phyloP scores from a whole-genome alignment of 2,329 filamentous ascomycete species.

The Ramularia collo-cygni region DNA sequence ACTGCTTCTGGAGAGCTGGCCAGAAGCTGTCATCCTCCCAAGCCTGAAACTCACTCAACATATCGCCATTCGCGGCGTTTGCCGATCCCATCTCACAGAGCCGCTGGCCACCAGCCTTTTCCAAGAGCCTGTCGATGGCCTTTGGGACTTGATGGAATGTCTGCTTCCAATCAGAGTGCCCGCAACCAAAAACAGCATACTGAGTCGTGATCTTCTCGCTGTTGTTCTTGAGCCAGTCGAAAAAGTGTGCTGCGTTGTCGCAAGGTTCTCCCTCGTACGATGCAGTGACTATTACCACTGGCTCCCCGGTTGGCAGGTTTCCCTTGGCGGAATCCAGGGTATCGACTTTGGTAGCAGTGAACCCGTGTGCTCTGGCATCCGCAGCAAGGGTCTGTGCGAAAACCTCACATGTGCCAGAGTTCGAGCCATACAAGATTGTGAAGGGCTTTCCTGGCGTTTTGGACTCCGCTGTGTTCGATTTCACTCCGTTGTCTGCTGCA shows the following conservation, averaged over 20 bases:
- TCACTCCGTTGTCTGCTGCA: slow-evolving; percentile 2
- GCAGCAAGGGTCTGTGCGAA: slow-evolving; percentile 58
- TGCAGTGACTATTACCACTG: slow-evolving; percentile 60
- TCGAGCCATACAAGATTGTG: slow-evolving; percentile 66
- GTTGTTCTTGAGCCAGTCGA: slow-evolving; percentile 56
- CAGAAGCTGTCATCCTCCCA: slow-evolving; percentile 59
- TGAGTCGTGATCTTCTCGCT: slow-evolving; percentile 48
- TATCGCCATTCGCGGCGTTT: slow-evolving; percentile 57
- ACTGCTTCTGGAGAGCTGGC: slow-evolving; percentile 42
- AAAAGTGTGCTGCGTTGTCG: slow-evolving; percentile 64
- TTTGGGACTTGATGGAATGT: slow-evolving; percentile 65
- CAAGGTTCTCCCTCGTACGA: slow-evolving; percentile 70
- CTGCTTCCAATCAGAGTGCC: slow-evolving; percentile 49
- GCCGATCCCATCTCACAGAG: slow-evolving; percentile 49
- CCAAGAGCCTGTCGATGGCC: slow-evolving; percentile 50
- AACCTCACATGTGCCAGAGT: slow-evolving; percentile 67
- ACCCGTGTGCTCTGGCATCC: slow-evolving; percentile 55
- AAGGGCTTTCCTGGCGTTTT: slow-evolving; percentile 48
- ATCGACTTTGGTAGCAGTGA: slow-evolving; percentile 45
- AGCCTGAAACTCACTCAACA: slow-evolving; percentile 61
- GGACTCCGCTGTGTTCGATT: slow-evolving; percentile 1
- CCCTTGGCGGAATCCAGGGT: slow-evolving; percentile 57
- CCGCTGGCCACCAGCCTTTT: slow-evolving; percentile 42
- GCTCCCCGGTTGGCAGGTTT: slow-evolving; percentile 52
- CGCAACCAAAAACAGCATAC: slow-evolving; percentile 66